Percentiles rank a stretch among this genome's conserved stretches.
Conservation (phyloP, 805 yeast species). For the Candida broadrunensis region DNA sequence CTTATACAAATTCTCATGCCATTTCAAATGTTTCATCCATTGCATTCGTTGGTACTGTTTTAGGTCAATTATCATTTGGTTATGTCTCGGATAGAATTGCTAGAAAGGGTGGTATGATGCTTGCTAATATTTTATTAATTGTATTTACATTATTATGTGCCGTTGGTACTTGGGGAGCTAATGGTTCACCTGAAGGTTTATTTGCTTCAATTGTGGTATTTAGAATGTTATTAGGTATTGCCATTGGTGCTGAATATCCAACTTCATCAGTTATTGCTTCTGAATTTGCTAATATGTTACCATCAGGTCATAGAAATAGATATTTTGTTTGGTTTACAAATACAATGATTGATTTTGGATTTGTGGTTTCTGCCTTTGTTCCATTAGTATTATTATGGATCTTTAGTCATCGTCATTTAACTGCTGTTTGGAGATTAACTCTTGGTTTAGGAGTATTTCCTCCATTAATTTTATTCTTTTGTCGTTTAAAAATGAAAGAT, state of each 20-base stretch:
- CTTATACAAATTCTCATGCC: slow-evolving; percentile 63
- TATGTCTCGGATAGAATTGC: slow-evolving; percentile 75
- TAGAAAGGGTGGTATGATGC: slow-evolving; percentile 79
- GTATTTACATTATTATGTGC: slow-evolving; percentile 76
- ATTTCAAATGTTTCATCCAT: slow-evolving; percentile 79
- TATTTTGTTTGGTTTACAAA: slow-evolving; percentile 89
- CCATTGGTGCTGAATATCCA: slow-evolving; percentile 94
- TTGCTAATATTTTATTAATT: slow-evolving; percentile 72
- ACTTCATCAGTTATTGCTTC: slow-evolving; percentile 92
- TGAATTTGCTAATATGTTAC: slow-evolving; percentile 77
- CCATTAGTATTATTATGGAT: slow-evolving; percentile 87
- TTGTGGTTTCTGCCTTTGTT: slow-evolving; percentile 78
- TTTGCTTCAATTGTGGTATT: slow-evolving; percentile 80
- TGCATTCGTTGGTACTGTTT: slow-evolving; percentile 88
- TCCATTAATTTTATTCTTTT: slow-evolving; percentile 71
- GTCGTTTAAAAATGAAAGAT: slow-evolving; percentile 75
- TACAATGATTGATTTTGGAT: slow-evolving; percentile 83
- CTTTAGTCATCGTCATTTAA: slow-evolving; percentile 64
- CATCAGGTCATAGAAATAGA: slow-evolving; percentile 83
- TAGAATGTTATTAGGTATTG: slow-evolving; percentile 85
- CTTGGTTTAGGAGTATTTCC: slow-evolving; percentile 89
- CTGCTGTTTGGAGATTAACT: slow-evolving; percentile 88
- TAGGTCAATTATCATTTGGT: slow-evolving; percentile 83
- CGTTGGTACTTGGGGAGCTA: slow-evolving; percentile 78
- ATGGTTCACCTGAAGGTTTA: slow-evolving; percentile 69